Evolutionary conservation across 2,329 filamentous ascomycete species (phyloP).

Genomic region (Aspergillus ochraceoroseus): DNA sequence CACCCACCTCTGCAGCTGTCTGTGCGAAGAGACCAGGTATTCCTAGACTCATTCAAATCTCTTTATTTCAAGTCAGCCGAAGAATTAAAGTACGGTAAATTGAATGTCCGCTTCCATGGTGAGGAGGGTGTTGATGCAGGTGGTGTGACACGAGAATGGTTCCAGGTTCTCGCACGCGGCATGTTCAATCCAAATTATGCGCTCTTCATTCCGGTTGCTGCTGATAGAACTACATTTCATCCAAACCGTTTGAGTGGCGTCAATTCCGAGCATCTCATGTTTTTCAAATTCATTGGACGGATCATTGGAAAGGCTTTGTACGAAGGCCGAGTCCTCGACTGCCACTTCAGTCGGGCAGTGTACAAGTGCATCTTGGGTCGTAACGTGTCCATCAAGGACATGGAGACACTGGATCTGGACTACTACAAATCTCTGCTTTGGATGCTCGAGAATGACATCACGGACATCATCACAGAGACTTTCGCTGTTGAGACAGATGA

Average conservation of each 20-base stretch:
- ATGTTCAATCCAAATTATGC: constrained; percentile 99
- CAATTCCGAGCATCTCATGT: constrained; percentile 92
- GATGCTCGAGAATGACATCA: constrained; percentile 99
- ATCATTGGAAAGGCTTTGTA: constrained; percentile 98
- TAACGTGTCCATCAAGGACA: constrained; percentile 94
- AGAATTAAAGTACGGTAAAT: constrained; percentile 98
- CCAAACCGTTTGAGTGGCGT: constrained; percentile 90
- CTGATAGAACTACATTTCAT: constrained; percentile 97
- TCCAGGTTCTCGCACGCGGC: constrained; percentile 91
- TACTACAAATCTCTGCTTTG: constrained; percentile 98
- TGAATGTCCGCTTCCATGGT: constrained; percentile 94
- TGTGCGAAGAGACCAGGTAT: constrained; percentile 89
- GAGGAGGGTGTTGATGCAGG: constrained; percentile 98
- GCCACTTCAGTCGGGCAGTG: constrained; percentile 96
- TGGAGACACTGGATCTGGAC: constrained; percentile 96
- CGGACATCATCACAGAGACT: constrained; percentile 92
- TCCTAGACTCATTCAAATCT: constrained; percentile 97
- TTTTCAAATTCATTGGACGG: constrained; percentile 98
- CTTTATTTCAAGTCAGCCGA: constrained; percentile 94
- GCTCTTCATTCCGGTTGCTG: constrained; percentile 91
- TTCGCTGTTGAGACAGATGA: constrained; percentile 92
- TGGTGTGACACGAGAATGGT: constrained; percentile 97
- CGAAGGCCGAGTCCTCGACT: constrained; percentile 91
- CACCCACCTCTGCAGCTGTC: constrained; percentile 77
- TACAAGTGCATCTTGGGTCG: constrained; percentile 97